Base-by-base conservation (phyloP, 1,284 basidiomycete species). In the Austroboletus niveus region DNA sequence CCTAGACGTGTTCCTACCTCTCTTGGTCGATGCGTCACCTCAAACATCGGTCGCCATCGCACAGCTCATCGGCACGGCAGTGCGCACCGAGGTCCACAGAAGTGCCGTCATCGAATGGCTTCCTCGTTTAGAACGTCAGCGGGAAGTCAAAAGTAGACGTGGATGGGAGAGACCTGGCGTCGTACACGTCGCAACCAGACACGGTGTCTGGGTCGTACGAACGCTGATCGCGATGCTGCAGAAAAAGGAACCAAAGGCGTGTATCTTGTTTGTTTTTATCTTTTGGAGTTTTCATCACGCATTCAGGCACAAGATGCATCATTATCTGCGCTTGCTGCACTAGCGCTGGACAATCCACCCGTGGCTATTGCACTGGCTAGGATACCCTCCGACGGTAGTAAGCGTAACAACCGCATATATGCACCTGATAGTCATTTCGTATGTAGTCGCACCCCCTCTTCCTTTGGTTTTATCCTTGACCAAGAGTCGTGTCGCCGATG, bases 271-370 rank as follows among this genome's bases (percentile, higher is more conserved):
- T 14, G 5, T 4, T 3, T 14, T 4, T n/a, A 10, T 35, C 22
- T 5, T 22, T 50, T 40, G 17, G 15, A 6, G 30, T 42, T 44
- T 44, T 40, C 35, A 22, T 34, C n/a, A 31, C 9, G 41, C 30
- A 39, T 14, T 9, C 45, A 92, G 81, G 65, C 83, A 3, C 82
- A 90, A 60, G 89, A 92, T 69, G 85, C 87, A 0, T 81, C 78
- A 0, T 68, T 93, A 6, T 76, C 74, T 22, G 87, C 87, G 0
- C 70, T 94, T n/a, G 85, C 84, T 2, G 76, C 87, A 0, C 67
- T 94, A 10, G 75, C 82, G 15, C 82, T 83, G 60, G 89, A 89
- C 52, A 88, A 87, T 54, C 62, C 75, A 0, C 54, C 68, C 5
- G 71, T 87, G 0, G 80, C 85, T 2, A 61, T 55, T 14, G 73